Percentiles rank a stretch among this genome's conserved stretches.
Conservation (phyloP, 1,284 basidiomycete species). For the Vanrija pseudolonga region DNA sequence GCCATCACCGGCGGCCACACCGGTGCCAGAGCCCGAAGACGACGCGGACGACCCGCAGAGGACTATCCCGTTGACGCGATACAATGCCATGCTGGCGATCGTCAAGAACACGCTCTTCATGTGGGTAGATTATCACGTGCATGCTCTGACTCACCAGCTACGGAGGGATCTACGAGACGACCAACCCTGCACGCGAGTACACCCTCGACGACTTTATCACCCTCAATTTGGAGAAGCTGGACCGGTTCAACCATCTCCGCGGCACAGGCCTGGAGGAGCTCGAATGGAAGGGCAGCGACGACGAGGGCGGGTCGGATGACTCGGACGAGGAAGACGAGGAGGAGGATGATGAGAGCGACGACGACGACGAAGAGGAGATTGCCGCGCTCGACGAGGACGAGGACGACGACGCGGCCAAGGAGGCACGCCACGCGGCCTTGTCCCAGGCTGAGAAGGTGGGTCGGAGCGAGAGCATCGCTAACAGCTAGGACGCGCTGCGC, state of each 20-base stretch:
- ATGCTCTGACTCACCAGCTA: slow-evolving; percentile 56
- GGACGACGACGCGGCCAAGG: slow-evolving; percentile 27
- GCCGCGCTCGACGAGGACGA: slow-evolving; percentile 35
- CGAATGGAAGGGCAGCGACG: slow-evolving; percentile 59
- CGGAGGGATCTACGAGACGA: slow-evolving; percentile 79
- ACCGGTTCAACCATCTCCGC: slow-evolving; percentile 68
- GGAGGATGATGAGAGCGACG: slow-evolving; percentile 54
- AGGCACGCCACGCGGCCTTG: slow-evolving; percentile 23
- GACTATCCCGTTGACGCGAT: slow-evolving; percentile 71
- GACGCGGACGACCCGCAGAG: slow-evolving; percentile 69
- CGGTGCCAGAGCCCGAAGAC: slow-evolving; percentile 40
- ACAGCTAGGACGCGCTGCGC: slow-evolving; percentile 56
- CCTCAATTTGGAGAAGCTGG: slow-evolving; percentile 74
- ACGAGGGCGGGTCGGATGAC: slow-evolving; percentile 51
- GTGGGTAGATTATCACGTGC: slow-evolving; percentile 52
- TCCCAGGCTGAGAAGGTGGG: slow-evolving; percentile 26
- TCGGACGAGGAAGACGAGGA: slow-evolving; percentile 57
- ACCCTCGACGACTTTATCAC: slow-evolving; percentile 80
- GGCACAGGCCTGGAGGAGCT: slow-evolving; percentile 62
- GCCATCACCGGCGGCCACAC: background rate
- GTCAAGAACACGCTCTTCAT: slow-evolving; percentile 81
- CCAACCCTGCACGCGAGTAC: slow-evolving; percentile 64
- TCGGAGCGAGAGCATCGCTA: slow-evolving; percentile 9
- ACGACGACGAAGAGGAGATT: slow-evolving; percentile 32
- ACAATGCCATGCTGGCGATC: slow-evolving; percentile 87